phyloP scores from a whole-genome alignment of 2,329 filamentous ascomycete genomes.

The Spiromastix sp. region DNA sequence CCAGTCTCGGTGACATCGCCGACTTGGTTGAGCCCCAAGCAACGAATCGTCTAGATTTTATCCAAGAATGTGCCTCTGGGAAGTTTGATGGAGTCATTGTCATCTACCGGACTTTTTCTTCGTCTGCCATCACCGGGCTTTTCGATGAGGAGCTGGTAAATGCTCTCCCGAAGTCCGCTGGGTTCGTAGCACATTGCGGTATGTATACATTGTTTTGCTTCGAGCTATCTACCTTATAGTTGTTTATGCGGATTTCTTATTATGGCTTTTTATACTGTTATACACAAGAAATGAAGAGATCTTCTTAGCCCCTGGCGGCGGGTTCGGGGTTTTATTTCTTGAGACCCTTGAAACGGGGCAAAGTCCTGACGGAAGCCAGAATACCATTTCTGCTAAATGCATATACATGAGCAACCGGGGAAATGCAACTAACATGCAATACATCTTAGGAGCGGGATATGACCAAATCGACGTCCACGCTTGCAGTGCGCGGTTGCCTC shows the following conservation, averaged over 20 bases:
- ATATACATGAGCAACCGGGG: too few species aligned
- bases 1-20: conserved; percentile 37
- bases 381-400: too few species aligned
- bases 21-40: conserved; percentile 55
- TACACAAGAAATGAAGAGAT: too few species aligned
- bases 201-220: conserved; percentile 8
- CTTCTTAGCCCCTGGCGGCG: too few species aligned
- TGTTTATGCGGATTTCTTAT: too few species aligned
- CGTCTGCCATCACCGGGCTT: conserved; percentile 53
- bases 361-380: too few species aligned
- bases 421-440: too few species aligned
- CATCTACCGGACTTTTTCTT: conserved; percentile 62
- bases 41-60: conserved; percentile 54
- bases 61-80: conserved; percentile 56
- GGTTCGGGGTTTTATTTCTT: too few species aligned
- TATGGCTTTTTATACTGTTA: too few species aligned
- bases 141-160: conserved; percentile 62
- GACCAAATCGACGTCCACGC: conserved; percentile 68
- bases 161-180: conserved; percentile 30
- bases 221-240: too few species aligned
- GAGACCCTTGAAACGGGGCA: too few species aligned
- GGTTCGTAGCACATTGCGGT: conserved; percentile 32
- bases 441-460: conserved; percentile 63
- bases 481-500: conserved; percentile 50
- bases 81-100: conserved; percentile 55